Evolutionary conservation across 2,329 filamentous ascomycete genomes (phyloP).

Genomic region (Colletotrichum trifolii): DNA sequence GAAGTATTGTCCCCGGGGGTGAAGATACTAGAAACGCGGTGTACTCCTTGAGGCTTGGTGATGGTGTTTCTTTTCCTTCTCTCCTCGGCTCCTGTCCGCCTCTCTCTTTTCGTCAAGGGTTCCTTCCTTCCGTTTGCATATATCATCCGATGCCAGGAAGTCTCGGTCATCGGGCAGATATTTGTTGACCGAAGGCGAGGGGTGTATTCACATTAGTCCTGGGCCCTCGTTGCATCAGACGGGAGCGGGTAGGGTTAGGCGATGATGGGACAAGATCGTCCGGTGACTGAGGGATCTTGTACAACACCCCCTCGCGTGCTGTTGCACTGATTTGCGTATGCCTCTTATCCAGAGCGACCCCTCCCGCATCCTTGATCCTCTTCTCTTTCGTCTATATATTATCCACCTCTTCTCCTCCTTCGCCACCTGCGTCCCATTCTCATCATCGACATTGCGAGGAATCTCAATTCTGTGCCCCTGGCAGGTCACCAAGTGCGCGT

Average conservation of each 20-base stretch:
- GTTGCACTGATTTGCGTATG: not conserved
- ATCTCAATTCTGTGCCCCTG: not conserved
- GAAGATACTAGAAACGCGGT: slow-evolving; percentile 19
- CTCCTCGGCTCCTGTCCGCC: slow-evolving; percentile 4
- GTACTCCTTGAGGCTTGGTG: slow-evolving; percentile 6
- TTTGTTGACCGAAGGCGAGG: slow-evolving; percentile 31
- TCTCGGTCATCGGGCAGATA: slow-evolving; percentile 21
- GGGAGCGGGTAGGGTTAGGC: slow-evolving; percentile 14
- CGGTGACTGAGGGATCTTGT: slow-evolving; percentile 31
- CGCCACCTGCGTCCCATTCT: not conserved
- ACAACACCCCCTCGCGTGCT: slow-evolving; percentile 23
- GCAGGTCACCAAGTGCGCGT: not conserved
- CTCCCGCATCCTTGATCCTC: not conserved
- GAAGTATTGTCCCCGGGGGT: slow-evolving; percentile 3
- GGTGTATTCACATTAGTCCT: slow-evolving; percentile 21
- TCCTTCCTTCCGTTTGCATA: slow-evolving; percentile 7
- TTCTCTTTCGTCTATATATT: slow-evolving; percentile 29
- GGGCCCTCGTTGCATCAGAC: slow-evolving; percentile 22
- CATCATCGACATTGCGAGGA: not conserved
- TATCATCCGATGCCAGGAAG: not conserved
- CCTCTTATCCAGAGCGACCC: not conserved
- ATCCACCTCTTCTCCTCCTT: not conserved
- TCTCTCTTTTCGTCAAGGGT: not conserved
- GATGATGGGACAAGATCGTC: slow-evolving; percentile 35
- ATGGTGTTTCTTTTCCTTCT: slow-evolving; percentile 8